Evolutionary conservation across 768 basidiomycete species (phyloP).

Genomic region (Udeniomyces megalosporus): DNA sequence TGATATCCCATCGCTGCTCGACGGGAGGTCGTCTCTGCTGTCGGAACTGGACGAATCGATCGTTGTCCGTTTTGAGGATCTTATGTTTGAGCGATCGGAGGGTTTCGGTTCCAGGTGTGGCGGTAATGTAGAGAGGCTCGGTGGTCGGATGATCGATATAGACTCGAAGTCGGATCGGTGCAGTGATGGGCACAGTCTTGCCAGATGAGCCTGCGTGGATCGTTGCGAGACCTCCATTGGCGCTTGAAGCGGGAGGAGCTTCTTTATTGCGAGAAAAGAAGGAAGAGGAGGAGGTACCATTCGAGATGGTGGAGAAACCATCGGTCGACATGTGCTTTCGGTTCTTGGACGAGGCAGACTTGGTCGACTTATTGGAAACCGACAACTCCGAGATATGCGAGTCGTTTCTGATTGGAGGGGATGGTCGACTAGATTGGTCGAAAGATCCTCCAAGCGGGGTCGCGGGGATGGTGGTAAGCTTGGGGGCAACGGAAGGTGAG

Average conservation of each 20-base stretch:
- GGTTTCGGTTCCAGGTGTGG: slow-evolving; percentile 9
- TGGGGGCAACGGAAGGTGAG: too few species aligned
- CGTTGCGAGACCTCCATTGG: background rate
- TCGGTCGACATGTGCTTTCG: too few species aligned
- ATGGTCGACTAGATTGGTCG: too few species aligned
- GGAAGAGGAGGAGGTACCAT: background rate
- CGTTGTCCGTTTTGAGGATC: slow-evolving; percentile 15
- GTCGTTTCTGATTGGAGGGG: too few species aligned
- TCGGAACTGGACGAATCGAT: slow-evolving; percentile 13
- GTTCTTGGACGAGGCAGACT: too few species aligned
- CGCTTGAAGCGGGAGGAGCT: background rate
- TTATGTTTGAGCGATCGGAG: slow-evolving; percentile 14
- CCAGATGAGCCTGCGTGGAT: background rate
- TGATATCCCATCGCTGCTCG: slow-evolving; percentile 13
- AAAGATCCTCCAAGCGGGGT: too few species aligned
- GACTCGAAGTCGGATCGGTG: slow-evolving; percentile 8
- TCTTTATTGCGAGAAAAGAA: background rate
- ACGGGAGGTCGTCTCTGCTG: slow-evolving; percentile 5
- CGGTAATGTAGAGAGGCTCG: slow-evolving; percentile 15
- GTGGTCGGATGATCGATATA: slow-evolving; percentile 17
- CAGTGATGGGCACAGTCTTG: background rate
- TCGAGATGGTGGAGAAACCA: background rate
- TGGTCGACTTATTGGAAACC: too few species aligned
- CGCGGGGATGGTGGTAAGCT: too few species aligned
- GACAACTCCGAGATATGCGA: too few species aligned